Percentiles rank a stretch among this genome's conserved stretches.
Evolutionary conservation across 441 rosid species (phyloP).

Genomic region (Croton laevigatus): DNA sequence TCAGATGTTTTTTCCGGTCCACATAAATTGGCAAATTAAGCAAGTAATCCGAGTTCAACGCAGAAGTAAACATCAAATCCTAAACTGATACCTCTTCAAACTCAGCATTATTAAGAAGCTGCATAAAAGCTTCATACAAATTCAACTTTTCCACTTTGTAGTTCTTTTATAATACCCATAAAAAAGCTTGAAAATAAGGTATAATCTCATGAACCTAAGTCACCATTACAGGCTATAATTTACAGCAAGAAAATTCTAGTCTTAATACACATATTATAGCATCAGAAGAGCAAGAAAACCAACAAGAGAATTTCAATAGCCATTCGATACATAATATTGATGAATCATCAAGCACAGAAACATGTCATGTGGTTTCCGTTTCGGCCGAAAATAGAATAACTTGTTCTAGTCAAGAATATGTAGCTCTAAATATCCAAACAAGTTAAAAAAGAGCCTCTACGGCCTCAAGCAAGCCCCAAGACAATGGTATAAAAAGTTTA

Average conservation of each 20-base stretch:
- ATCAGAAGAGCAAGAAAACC: slow-evolving; percentile 14
- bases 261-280: slow-evolving; percentile 16
- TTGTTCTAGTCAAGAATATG: slow-evolving; percentile 10
- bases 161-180: slow-evolving; percentile 52
- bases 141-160: slow-evolving; percentile 94
- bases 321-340: slow-evolving; percentile 12
- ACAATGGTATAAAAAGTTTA: no score
- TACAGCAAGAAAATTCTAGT: slow-evolving; percentile 3
- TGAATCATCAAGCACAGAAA: slow-evolving; percentile 18
- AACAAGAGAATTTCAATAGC: not conserved
- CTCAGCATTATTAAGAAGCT: slow-evolving; percentile 79
- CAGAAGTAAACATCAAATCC: slow-evolving; percentile 86
- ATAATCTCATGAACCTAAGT: slow-evolving; percentile 10
- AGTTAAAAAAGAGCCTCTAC: no score
- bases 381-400: slow-evolving; percentile 2
- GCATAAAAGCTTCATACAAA: slow-evolving; percentile 83
- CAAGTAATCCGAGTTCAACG: slow-evolving; percentile 88
- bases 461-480: no score
- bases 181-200: slow-evolving; percentile 26
- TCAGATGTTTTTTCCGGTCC: slow-evolving; percentile 89
- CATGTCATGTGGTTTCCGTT: slow-evolving; percentile 11
- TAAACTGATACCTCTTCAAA: slow-evolving; percentile 86
- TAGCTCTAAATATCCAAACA: slow-evolving; percentile 7
- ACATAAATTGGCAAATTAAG: slow-evolving; percentile 86
- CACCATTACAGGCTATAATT: no score